A percentile compares a stretch with the other conserved stretches of the same genome.
phyloP scores from a whole-genome alignment of 768 basidiomycete species.

The Psilocybe cubensis region DNA sequence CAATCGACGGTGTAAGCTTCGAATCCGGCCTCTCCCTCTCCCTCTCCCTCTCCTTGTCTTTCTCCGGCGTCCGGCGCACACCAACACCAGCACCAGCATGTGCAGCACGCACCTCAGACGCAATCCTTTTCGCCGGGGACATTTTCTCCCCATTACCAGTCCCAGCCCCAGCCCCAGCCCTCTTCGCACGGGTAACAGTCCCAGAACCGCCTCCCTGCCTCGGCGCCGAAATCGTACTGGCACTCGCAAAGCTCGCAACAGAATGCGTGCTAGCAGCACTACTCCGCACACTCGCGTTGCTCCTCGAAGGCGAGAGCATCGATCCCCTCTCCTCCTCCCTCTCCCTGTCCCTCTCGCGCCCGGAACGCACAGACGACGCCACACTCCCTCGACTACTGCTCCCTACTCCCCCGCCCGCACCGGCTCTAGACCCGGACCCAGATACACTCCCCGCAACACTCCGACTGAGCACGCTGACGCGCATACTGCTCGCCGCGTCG shows the following conservation, averaged over 20 bases:
- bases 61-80: not conserved
- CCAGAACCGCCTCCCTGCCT: too few species aligned
- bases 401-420: not conserved
- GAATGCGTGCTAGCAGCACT: conserved; percentile 17
- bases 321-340: not conserved
- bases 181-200: conserved; percentile 17
- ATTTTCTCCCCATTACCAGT: conserved; percentile 8
- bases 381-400: conserved; percentile 1
- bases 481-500: conserved; percentile 47
- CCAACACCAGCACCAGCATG: not conserved
- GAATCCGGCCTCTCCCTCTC: conserved; percentile 66
- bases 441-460: conserved; percentile 1
- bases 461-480: conserved; percentile 43
- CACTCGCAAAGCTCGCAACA: conserved; percentile 10
- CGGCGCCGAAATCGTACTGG: conserved; percentile 21
- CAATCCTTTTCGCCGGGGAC: conserved; percentile 32
- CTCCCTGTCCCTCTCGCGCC: not conserved
- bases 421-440: not conserved
- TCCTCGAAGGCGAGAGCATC: not conserved
- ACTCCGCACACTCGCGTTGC: conserved; percentile 12
- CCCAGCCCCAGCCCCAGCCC: conserved; percentile 1
- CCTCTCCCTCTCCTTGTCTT: conserved; percentile 20
- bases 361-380: not conserved
- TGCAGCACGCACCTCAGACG: conserved; percentile 26
- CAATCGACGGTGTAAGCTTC: conserved; percentile 57